Evolutionary conservation across 257 asterid species (phyloP), one percentile per base, ranked within the genome.

Genomic region (Striga asiatica): DNA sequence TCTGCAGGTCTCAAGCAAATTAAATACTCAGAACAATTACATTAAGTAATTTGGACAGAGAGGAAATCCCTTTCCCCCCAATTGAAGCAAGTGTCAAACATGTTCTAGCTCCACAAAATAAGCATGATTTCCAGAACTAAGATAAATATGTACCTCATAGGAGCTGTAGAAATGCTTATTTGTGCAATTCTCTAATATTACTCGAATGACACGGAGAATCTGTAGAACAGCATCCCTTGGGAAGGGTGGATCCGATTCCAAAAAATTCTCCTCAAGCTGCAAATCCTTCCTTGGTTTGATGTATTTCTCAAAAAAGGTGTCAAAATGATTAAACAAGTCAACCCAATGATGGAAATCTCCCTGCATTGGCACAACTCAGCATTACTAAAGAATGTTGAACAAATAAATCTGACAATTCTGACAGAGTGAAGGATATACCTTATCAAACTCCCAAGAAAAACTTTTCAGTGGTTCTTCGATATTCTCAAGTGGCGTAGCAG

Each of bases 341-440:
- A 81, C 98, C 98, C 98, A 92, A 23, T 92, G 98, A 79, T 92
- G 92, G 65, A 87, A 92, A 70, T 88, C 98, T 16, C 98, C 98
- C 98, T 92, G 98, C 81, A 81, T 43, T 31, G 31, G 39, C 50
- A 61, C 47, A 45, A n/a, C 64, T 49, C 63, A 67, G 69, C 37
- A 64, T 55, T 58, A 41, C 46, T 11, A 43, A 61, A 63, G 54
- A 43, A 64, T 23, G 61, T 35, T 38, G 37, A 35, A n/a, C n/a
- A n/a, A 39, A n/a, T n/a, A 60, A 52, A 31, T 74, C 8, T 54
- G 38, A 45, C n/a, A 42, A 16, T 63, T 56, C 35, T 48, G 8
- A 32, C 51, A 5, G 38, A 43, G 41, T n/a, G 28, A 56, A 32
- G 46, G 54, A 47, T 31, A 61, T 68, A 92, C 98, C 98, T 88